phyloP scores from a whole-genome alignment of 1,284 basidiomycete genomes.

The Rhodotorula glutinis region DNA sequence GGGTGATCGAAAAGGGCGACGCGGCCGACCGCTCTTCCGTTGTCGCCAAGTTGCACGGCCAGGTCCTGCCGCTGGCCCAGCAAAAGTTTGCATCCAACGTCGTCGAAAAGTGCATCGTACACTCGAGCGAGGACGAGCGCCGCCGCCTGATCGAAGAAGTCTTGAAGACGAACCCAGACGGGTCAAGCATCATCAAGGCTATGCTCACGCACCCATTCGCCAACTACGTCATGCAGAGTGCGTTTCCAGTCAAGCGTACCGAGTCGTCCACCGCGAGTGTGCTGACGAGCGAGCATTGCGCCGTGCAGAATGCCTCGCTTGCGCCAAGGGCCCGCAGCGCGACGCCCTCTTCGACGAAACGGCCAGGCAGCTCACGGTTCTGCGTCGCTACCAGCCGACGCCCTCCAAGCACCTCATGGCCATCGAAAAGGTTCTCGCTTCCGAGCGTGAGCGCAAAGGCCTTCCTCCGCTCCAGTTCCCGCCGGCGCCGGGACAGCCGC shows the following conservation, averaged over 20 bases:
- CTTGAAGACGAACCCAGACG: constrained; percentile 45
- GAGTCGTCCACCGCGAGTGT: background rate
- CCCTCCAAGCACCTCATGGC: constrained; percentile 75
- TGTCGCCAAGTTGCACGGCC: constrained; percentile 68
- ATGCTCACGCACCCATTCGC: constrained; percentile 38
- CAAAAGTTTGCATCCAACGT: constrained; percentile 99
- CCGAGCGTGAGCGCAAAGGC: constrained; percentile 20
- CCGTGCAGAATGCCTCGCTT: constrained; percentile 39
- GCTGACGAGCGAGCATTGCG: no score
- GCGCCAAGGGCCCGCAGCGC: constrained; percentile 70
- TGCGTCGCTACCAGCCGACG: constrained; percentile 60
- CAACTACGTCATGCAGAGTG: constrained; percentile 40
- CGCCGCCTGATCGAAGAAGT: constrained; percentile 48
- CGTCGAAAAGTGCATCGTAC: constrained; percentile 60
- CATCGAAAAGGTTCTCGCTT: constrained; percentile 44
- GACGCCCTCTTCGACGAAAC: constrained; percentile 62
- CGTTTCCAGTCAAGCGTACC: background rate
- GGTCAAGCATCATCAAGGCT: constrained; percentile 34
- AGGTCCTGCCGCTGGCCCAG: constrained; percentile 64
- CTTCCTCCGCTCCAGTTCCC: constrained; percentile 9
- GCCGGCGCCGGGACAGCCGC: no score
- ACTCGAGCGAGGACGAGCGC: constrained; percentile 42
- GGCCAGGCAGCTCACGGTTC: constrained; percentile 63
- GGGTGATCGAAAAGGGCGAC: constrained; percentile 77
- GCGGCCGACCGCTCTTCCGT: constrained; percentile 67